Evolutionary conservation across 1,284 basidiomycete species (phyloP).

Genomic region (Schizophyllum amplum): DNA sequence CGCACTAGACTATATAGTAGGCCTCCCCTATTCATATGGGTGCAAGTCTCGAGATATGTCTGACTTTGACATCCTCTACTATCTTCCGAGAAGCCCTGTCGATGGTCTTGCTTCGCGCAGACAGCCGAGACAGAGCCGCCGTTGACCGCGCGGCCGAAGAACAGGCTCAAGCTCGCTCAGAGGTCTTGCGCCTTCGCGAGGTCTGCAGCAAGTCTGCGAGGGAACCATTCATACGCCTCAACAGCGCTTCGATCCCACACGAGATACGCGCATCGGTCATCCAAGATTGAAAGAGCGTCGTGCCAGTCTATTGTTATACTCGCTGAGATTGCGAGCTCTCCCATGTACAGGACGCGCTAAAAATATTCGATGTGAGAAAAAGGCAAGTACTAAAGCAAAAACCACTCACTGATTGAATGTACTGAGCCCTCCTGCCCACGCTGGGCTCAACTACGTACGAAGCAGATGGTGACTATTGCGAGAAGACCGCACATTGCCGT

Average conservation of each 20-base stretch:
- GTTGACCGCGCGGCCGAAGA: background rate
- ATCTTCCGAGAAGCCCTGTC: background rate
- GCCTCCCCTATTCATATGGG: background rate
- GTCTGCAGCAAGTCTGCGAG: background rate
- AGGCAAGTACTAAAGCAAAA: background rate
- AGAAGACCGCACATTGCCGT: conserved; percentile 8
- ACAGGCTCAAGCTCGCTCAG: background rate
- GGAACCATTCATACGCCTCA: too few species aligned
- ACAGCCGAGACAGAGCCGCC: background rate
- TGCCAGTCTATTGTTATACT: background rate
- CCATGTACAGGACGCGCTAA: background rate
- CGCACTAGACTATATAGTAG: background rate
- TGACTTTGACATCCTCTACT: background rate
- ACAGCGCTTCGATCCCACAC: too few species aligned
- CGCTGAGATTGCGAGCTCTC: background rate
- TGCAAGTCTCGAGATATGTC: background rate
- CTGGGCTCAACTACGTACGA: background rate
- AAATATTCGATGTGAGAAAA: background rate
- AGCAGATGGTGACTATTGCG: background rate
- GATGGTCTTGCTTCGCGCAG: background rate
- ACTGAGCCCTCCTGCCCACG: too few species aligned
- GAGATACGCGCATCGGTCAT: too few species aligned
- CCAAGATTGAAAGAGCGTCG: too few species aligned
- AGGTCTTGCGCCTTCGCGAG: background rate
- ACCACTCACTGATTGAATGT: background rate